A percentile compares a stretch with the other conserved stretches of the same genome.
Conservation (phyloP, 164 flowering plant genomes). For the Chimonanthus salicifolius region DNA sequence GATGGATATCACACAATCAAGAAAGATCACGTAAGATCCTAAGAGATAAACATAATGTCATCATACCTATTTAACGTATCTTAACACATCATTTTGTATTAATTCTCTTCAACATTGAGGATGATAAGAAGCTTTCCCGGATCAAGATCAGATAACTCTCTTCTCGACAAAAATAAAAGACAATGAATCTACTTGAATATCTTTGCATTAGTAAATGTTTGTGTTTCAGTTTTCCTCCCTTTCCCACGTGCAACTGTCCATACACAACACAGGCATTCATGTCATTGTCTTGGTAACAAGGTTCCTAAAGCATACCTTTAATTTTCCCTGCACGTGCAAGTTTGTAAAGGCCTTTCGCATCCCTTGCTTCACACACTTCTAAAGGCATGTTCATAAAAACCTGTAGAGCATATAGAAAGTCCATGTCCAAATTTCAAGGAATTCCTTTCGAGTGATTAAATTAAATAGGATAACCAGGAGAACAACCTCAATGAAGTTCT, state of each 20-base stretch:
- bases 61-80: neutral
- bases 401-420: slow-evolving; percentile 22
- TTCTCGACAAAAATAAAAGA: neutral
- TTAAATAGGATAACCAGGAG: neutral
- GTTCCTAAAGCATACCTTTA: slow-evolving; percentile 50
- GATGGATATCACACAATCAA: neutral
- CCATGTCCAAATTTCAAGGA: neutral
- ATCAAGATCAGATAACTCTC: neutral
- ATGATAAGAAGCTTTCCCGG: neutral
- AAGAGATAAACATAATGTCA: neutral
- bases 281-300: neutral
- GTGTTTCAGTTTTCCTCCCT: too few relatives aligned
- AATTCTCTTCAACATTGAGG: neutral
- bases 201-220: neutral
- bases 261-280: neutral
- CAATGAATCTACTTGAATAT: neutral
- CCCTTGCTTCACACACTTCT: slow-evolving; percentile 84
- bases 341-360: slow-evolving; percentile 94
- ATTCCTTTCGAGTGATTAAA: neutral
- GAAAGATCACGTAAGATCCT: neutral
- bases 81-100: neutral
- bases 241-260: too few relatives aligned
- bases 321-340: slow-evolving; percentile 96
- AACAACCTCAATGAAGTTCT: slow-evolving; percentile 82
- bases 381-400: slow-evolving; percentile 91